Base-by-base conservation (phyloP, 352 stramenopile species). In the Poterioochromonas sp. region DNA sequence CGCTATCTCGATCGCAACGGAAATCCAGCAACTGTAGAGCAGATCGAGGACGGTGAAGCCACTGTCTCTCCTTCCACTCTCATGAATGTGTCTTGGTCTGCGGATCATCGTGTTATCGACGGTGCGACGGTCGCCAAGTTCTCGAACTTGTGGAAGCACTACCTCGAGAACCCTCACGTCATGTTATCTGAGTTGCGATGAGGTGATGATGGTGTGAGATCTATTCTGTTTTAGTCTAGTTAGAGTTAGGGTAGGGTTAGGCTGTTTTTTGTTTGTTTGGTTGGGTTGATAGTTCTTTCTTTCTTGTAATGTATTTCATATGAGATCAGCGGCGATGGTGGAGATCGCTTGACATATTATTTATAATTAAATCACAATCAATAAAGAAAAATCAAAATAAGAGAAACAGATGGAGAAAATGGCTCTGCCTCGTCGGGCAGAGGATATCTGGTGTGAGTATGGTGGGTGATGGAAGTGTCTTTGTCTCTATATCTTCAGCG, bases 61-160 rank as follows among this genome's bases (percentile, higher is more conserved):
- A 87, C 86, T 62, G 88, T 98, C 12, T 83, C 92, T 63, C 87
- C 92, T 18, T 83, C 90, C 47, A 88, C 90, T 53, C 79, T 98
- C 62, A 97, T 98, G 90, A 92, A 95, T 78, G 91, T 98, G 18
- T 97, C 91, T 49, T 99, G 94, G 94, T 95, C 90, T 51, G 95
- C 92, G 18, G 95, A 99, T 83, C 95, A 99, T 86, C 89, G 95
- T 53, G 92, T 98, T 58, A 91, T 99, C 68, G 95, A 99, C 82
- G 95, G 95, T 63, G 95, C 94, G 3, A 98, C 94, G 15, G 96
- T 99, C 87, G 94, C 94, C 34, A 86, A 92, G 40, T 99, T 99
- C 84, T 97, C 92, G 37, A 98, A 97, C 83, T 83, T 90, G 81
- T 97, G 91, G 91, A 98, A 98, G 84, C 82, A 69, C 39, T 97